Percentiles rank a stretch among this genome's conserved stretches.
These are phyloP conservation scores for Stipa capillata DNA, from an alignment of 176 grass and related monocot genomes.

Conservation along the genomic window DNA sequence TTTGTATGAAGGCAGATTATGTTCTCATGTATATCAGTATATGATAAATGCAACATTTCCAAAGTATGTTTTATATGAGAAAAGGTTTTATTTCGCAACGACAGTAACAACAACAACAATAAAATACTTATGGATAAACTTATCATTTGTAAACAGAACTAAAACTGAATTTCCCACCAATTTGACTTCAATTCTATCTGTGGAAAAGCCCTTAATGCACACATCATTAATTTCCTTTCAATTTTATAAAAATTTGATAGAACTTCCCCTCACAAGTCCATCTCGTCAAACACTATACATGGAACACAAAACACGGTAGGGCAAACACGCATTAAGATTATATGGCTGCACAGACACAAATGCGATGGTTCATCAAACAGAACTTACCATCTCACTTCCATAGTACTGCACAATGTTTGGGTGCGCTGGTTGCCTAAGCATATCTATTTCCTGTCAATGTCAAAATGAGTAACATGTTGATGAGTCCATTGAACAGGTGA, in stretches of 20 bases:
- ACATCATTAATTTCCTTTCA: not conserved
- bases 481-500: slow-evolving; percentile 7
- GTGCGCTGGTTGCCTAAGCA: slow-evolving; percentile 81
- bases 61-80: not conserved
- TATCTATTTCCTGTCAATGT: slow-evolving; percentile 70
- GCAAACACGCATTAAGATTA: too few species aligned
- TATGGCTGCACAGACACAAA: not conserved
- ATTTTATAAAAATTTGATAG: not conserved
- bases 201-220: not conserved
- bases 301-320: not conserved
- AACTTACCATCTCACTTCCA: slow-evolving; percentile 78
- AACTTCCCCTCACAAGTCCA: not conserved
- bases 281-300: not conserved
- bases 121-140: not conserved
- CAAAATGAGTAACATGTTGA: slow-evolving; percentile 8
- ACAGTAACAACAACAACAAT: not conserved
- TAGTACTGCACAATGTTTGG: slow-evolving; percentile 94
- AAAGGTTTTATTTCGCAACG: not conserved
- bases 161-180: not conserved
- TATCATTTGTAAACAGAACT: not conserved
- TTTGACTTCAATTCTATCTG: not conserved
- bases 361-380: not conserved
- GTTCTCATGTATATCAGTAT: not conserved
- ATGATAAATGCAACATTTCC: not conserved
- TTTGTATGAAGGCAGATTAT: not conserved